Evolutionary conservation across 352 stramenopile species (phyloP), one percentile per base, ranked within the genome.

Genomic region (Pythium sukuiense): DNA sequence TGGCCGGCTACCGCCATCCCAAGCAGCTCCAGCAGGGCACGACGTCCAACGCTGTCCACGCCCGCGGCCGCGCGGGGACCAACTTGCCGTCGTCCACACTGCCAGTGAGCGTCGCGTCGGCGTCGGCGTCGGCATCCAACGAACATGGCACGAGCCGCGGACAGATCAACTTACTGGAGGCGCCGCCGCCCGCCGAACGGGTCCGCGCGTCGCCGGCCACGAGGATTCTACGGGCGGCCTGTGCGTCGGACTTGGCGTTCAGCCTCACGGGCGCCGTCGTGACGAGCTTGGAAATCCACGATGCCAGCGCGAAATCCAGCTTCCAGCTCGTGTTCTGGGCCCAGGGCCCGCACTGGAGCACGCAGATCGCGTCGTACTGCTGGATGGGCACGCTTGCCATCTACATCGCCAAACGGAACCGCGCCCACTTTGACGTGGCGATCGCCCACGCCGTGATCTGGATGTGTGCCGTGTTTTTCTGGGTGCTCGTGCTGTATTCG

Each of bases 401-500:
- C 24, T 95, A 95, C 72, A 93, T 95, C 65, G 81, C 79, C 29
- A 71, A 57, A 67, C 69, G 73, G 18, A 76, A 87, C 41, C 70
- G 80, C 35, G 65, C 77, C 35, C 73, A 67, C 26, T 93, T 95
- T 55, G 81, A 92, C 52, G 82, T 95, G 24, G 76, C 76, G 14
- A 90, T 92, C 60, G 79, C 83, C 0, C 87, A 95, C 58, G 78
- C 79, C 1, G 72, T 92, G 52, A 90, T 95, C 33, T 95, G 86
- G 86, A 79, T 91, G 67, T 54, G 88, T 20, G 74, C 89, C 1
- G 71, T 92, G 7, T 85, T 95, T 30, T 95, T 89, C 63, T 92
- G 76, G 73, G 72, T 89, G 0, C 70, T 95, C 3, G 79, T 92
- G 55, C 67, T 93, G 11, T 92, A 91, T 59, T 78, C 81, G 20